A percentile compares a stretch with the other conserved stretches of the same genome.
Conservation (phyloP, 139 green algal genomes). For the Ulvella scutata region DNA sequence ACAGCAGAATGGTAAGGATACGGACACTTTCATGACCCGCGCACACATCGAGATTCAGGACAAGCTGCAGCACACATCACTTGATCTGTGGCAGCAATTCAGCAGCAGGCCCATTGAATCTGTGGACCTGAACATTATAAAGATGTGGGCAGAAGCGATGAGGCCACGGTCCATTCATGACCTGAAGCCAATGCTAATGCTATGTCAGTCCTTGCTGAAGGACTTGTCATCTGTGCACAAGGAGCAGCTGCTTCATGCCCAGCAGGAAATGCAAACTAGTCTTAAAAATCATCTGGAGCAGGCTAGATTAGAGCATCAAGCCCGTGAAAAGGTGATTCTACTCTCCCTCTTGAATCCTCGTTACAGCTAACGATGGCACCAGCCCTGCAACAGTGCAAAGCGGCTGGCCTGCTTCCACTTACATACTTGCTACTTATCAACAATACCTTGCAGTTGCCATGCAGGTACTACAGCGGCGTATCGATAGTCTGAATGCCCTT, state of each 20-base stretch:
- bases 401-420: too few relatives aligned
- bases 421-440: too few relatives aligned
- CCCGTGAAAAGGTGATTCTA: not conserved
- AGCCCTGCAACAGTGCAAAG: too few relatives aligned
- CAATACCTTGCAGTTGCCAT: too few relatives aligned
- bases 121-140: not conserved
- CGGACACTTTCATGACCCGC: not conserved
- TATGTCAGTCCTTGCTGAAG: not conserved
- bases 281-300: not conserved
- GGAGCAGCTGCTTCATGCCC: not conserved
- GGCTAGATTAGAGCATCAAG: not conserved
- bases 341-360: too few relatives aligned
- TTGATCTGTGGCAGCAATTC: not conserved
- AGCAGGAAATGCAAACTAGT: not conserved
- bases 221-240: not conserved
- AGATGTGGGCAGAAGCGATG: not conserved
- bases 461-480: not conserved
- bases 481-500: not conserved
- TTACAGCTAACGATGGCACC: too few relatives aligned
- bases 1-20: not conserved
- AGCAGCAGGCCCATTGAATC: not conserved
- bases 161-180: not conserved
- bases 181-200: slow-evolving; percentile 1
- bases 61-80: not conserved
- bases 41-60: not conserved